These are phyloP conservation scores for Dioscorea dumetorum DNA, from an alignment of 106 monocot genomes.

Conservation along the genomic window DNA sequence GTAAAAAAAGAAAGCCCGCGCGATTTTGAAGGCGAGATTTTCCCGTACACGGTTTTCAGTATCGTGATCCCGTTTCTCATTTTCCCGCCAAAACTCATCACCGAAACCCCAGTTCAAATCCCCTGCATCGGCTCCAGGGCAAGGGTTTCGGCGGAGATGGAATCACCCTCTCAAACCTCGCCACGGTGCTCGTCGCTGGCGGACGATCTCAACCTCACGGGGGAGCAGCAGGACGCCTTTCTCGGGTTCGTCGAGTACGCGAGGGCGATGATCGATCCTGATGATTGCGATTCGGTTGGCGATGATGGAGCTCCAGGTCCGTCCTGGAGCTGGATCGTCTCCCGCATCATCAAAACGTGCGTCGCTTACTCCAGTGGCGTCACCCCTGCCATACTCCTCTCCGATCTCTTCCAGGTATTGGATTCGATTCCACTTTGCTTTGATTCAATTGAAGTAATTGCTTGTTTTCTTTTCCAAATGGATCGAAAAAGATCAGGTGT, in stretches of 20 bases:
- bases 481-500: too few species aligned
- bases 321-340: slow-evolving; percentile 80
- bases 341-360: slow-evolving; percentile 79
- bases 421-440: not conserved
- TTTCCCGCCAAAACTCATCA: not conserved
- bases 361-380: slow-evolving; percentile 86
- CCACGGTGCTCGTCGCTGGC: not conserved
- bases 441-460: not conserved
- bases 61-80: not conserved
- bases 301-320: slow-evolving; percentile 17
- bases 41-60: not conserved
- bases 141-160: slow-evolving; percentile 8
- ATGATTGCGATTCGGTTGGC: slow-evolving; percentile 4
- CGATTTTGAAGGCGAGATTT: too few species aligned
- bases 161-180: not conserved
- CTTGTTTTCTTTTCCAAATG: too few species aligned
- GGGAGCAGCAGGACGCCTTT: slow-evolving; percentile 52
- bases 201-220: not conserved
- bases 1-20: too few species aligned
- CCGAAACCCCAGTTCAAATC: not conserved
- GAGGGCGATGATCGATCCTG: slow-evolving; percentile 33
- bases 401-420: slow-evolving; percentile 80
- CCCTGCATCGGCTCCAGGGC: not conserved
- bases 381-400: slow-evolving; percentile 81
- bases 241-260: slow-evolving; percentile 73